phyloP scores from a whole-genome alignment of 2,329 filamentous ascomycete genomes.

The Macrophomina tecta region DNA sequence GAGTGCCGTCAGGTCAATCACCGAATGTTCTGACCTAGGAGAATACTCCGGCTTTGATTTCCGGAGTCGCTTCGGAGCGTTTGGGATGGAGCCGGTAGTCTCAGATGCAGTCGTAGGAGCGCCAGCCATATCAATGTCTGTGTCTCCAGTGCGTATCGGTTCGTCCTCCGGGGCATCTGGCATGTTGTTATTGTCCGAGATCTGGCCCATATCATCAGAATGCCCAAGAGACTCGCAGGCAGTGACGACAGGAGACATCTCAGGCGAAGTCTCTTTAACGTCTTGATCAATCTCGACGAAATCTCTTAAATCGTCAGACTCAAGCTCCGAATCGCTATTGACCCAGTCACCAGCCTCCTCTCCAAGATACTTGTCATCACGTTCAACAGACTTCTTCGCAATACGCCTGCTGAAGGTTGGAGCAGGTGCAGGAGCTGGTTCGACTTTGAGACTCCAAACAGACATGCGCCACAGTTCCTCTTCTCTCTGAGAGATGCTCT shows the following conservation, averaged over 20 bases:
- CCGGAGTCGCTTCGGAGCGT: neutral
- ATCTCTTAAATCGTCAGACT: slow-evolving; percentile 53
- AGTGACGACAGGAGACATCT: neutral
- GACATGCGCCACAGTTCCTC: slow-evolving; percentile 55
- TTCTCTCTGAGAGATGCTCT: slow-evolving; percentile 67
- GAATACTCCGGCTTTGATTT: neutral
- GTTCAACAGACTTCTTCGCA: neutral
- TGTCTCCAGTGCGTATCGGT: neutral
- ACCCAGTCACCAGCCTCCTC: slow-evolving; percentile 58
- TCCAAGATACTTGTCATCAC: slow-evolving; percentile 27
- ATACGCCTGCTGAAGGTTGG: neutral
- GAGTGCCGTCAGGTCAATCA: slow-evolving; percentile 9
- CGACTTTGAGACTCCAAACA: slow-evolving; percentile 44
- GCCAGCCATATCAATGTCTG: neutral
- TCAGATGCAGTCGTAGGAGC: neutral
- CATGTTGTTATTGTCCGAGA: neutral
- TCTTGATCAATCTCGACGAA: slow-evolving; percentile 56
- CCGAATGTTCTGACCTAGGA: neutral
- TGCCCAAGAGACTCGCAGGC: neutral
- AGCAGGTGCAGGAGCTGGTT: slow-evolving; percentile 25
- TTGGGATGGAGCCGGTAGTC: neutral
- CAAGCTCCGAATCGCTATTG: slow-evolving; percentile 33
- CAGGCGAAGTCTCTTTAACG: neutral
- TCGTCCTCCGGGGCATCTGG: neutral
- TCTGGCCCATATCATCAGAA: no score